Conservation (phyloP, 768 basidiomycete species). For the Boletus eberwhitei region DNA sequence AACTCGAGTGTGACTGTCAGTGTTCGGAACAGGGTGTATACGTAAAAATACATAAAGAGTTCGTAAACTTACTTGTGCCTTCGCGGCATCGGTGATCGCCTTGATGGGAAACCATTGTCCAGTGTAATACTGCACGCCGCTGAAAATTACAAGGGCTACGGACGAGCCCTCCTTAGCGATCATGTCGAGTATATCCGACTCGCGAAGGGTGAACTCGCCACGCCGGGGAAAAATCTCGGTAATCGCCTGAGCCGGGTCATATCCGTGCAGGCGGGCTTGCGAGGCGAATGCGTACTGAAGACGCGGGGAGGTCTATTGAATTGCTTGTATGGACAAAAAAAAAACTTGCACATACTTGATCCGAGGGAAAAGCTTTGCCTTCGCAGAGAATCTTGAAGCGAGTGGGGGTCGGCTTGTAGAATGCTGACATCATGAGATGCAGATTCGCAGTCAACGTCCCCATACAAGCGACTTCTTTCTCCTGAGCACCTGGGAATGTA, state of each 20-base stretch:
- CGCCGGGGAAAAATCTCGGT: constrained; percentile 75
- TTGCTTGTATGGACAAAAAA: constrained; percentile 12
- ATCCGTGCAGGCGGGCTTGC: constrained; percentile 80
- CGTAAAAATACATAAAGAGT: constrained; percentile 25
- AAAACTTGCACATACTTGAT: constrained; percentile 60
- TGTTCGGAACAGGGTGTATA: constrained; percentile 12
- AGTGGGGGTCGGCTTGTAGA: constrained; percentile 83
- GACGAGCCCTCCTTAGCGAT: constrained; percentile 69
- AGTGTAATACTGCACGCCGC: constrained; percentile 96
- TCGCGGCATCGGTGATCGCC: constrained; percentile 77
- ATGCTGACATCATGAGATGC: constrained; percentile 90
- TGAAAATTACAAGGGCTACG: constrained; percentile 90
- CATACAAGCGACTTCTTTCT: constrained; percentile 93
- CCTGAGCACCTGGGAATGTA: constrained; percentile 65
- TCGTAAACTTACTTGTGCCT: constrained; percentile 62
- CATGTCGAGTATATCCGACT: constrained; percentile 79
- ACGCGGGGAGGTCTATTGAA: constrained; percentile 4
- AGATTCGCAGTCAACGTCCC: constrained; percentile 93
- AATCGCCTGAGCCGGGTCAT: constrained; percentile 68
- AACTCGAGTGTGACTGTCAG: constrained; percentile 4
- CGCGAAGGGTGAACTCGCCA: constrained; percentile 83
- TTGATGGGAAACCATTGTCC: constrained; percentile 93
- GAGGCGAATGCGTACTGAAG: constrained; percentile 92
- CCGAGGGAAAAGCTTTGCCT: constrained; percentile 91
- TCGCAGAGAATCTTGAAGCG: constrained; percentile 96